Percentiles rank a stretch among this genome's conserved stretches.
These are phyloP conservation scores for Gamarada debralockiae DNA, from an alignment of 495 filamentous ascomycete genomes.

Conservation along the genomic window DNA sequence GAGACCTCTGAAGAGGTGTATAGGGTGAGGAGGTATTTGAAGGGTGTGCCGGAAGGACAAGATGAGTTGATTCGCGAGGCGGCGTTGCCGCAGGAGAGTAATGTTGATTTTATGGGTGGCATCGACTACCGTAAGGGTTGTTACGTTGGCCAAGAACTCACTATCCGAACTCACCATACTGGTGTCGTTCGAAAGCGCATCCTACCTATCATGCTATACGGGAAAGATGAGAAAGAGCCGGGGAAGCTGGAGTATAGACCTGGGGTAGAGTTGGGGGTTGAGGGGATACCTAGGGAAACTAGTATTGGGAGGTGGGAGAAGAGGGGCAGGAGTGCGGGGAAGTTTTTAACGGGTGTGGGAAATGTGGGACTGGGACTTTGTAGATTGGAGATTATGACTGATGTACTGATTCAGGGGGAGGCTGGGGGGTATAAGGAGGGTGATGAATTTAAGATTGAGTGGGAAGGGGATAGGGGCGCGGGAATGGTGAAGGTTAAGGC, in stretches of 20 bases:
- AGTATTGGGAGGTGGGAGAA: constrained; percentile 38
- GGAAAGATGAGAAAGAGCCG: constrained; percentile 27
- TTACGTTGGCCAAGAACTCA: constrained; percentile 95
- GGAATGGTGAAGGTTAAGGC: constrained; percentile 67
- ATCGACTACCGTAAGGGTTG: constrained; percentile 95
- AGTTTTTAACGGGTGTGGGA: constrained; percentile 69
- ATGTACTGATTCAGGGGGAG: constrained; percentile 34
- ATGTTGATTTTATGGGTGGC: constrained; percentile 76
- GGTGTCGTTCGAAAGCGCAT: constrained; percentile 90
- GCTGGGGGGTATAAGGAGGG: constrained; percentile 40
- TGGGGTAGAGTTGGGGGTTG: constrained; percentile 17
- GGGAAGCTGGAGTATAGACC: constrained; percentile 45
- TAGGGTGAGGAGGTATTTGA: constrained; percentile 66
- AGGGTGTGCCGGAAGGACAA: constrained; percentile 82
- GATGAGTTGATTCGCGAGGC: constrained; percentile 63
- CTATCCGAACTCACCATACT: constrained; percentile 88
- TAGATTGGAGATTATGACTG: constrained; percentile 86
- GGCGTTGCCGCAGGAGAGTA: constrained; percentile 76
- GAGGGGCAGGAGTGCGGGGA: constrained; percentile 68
- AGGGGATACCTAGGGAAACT: constrained; percentile 26
- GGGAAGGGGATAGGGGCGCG: constrained; percentile 26
- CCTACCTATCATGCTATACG: constrained; percentile 78
- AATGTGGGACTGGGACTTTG: constrained; percentile 89
- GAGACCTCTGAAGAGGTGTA: constrained; percentile 42
- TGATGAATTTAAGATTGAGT: constrained; percentile 43